These are phyloP conservation scores for Backusella sp. DNA, from an alignment of 192 early-diverging fungal species.

Conservation along the genomic window DNA sequence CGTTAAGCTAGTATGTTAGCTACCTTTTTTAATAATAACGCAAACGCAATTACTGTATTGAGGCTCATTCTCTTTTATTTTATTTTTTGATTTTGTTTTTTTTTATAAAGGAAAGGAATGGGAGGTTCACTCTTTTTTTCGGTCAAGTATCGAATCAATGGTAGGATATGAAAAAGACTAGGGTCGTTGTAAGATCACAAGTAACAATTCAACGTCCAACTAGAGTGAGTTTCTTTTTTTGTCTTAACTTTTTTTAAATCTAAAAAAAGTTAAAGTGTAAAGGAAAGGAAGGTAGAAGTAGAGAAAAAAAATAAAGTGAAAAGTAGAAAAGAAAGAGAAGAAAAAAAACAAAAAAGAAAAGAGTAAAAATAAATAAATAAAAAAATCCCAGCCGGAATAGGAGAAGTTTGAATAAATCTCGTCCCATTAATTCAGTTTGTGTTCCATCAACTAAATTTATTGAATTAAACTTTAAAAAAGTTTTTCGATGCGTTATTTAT, in stretches of 20 bases:
- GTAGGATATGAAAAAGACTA: background rate
- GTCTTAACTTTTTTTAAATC: background rate
- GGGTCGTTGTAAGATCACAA: background rate
- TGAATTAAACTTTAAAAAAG: constrained; percentile 3
- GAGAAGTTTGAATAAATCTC: constrained; percentile 1
- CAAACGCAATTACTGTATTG: constrained; percentile 19
- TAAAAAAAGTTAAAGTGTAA: constrained; percentile 12
- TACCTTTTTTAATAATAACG: constrained; percentile 29
- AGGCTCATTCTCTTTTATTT: constrained; percentile 22
- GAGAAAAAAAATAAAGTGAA: background rate
- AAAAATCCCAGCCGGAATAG: background rate
- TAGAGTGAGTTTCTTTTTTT: constrained; percentile 9
- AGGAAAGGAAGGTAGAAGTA: background rate
- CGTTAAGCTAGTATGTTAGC: background rate
- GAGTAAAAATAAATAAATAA: background rate
- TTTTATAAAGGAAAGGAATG: constrained; percentile 8
- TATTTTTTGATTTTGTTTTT: background rate
- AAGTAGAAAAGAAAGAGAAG: background rate
- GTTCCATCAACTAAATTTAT: constrained; percentile 5
- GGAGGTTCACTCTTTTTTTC: background rate
- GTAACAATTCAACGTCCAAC: background rate
- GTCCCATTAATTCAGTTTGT: constrained; percentile 1
- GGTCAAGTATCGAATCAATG: background rate
- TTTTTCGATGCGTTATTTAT: background rate
- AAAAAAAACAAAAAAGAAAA: background rate